Conservation (phyloP, 2,329 filamentous ascomycete species). For the Nakataea oryzae region DNA sequence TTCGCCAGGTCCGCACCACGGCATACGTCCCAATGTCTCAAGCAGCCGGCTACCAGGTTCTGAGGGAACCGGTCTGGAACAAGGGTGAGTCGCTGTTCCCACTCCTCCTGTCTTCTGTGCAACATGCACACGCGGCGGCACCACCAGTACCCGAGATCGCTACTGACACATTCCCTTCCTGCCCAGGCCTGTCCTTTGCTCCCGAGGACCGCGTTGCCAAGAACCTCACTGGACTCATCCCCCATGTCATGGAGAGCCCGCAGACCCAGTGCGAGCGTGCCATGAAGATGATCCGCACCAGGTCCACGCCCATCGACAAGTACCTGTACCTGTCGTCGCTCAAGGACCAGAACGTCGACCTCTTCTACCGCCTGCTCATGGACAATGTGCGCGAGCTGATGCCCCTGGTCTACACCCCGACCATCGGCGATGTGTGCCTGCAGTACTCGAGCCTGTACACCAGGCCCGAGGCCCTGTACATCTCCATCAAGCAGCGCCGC, state of each 20-base stretch:
- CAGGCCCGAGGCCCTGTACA: constrained; percentile 88
- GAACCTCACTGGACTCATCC: constrained; percentile 56
- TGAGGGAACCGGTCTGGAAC: constrained; percentile 54
- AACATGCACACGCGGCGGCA: background rate
- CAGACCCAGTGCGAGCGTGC: constrained; percentile 53
- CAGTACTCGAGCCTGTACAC: constrained; percentile 96
- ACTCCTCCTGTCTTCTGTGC: background rate
- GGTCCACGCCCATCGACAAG: constrained; percentile 65
- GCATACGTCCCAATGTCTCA: constrained; percentile 40
- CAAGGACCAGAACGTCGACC: constrained; percentile 56
- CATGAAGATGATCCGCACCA: constrained; percentile 63
- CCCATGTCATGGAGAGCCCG: constrained; percentile 51
- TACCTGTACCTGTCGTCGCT: constrained; percentile 72
- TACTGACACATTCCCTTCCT: constrained; percentile 5
- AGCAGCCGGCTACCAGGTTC: constrained; percentile 50
- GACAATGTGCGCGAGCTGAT: constrained; percentile 67
- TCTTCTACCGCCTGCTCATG: constrained; percentile 75
- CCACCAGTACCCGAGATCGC: background rate
- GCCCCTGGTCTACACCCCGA: constrained; percentile 78
- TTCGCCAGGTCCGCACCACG: constrained; percentile 41
- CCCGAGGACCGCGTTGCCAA: constrained; percentile 52
- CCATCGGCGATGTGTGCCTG: constrained; percentile 91
- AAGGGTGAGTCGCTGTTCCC: constrained; percentile 37
- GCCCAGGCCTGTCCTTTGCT: constrained; percentile 49
- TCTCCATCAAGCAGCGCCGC: constrained; percentile 89